Evolutionary conservation across 2,329 filamentous ascomycete species (phyloP), one percentile per base, ranked within the genome.

Genomic region (Claviceps sorghi): DNA sequence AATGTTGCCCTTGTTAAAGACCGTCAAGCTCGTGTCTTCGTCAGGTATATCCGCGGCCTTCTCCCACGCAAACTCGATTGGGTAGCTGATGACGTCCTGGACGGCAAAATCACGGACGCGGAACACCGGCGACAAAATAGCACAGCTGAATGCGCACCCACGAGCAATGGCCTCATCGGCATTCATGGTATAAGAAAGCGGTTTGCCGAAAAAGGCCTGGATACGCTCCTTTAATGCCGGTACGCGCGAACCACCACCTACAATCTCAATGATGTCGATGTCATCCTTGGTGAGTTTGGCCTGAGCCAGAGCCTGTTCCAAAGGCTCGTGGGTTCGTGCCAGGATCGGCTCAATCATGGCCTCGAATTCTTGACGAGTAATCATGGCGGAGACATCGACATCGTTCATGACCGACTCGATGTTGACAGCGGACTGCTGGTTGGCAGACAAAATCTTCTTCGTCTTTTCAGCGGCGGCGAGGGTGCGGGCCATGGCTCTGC

Each of bases 351-450:
- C 81, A 57, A 96, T 81, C 68, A 98, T 82, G 57, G 84, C 82
- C 76, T 98, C 93, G 53, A 98, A 82, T 67, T 97, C 91, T 65
- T 95, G 87, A 58, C 93, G 86, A 68, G 91, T 96, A 65, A 98
- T 78, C 78, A 95, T 85, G 55, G 85, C 76, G 51, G 80, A 81
- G 40, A 95, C 93, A 67, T 98, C 93, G 56, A 95, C 76, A 67
- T 98, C 93, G 71, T 97, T 94, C 90, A 98, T 97, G 61, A 98
- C 77, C 38, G 90, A 96, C 76, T 98, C 93, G 64, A 98, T 94
- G 77, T 90, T 97, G 69, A 98, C 72, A 49, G 91, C 88, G 19
- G 91, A 89, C 65, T 86, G 80, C 61, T 90, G 86, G 74, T 97
- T 97, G 67, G 93, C 93, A 38, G 91, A 97, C 53, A 98, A 77